Conservation (phyloP, 1,284 basidiomycete genomes). For the Laetiporus sulphureus region DNA sequence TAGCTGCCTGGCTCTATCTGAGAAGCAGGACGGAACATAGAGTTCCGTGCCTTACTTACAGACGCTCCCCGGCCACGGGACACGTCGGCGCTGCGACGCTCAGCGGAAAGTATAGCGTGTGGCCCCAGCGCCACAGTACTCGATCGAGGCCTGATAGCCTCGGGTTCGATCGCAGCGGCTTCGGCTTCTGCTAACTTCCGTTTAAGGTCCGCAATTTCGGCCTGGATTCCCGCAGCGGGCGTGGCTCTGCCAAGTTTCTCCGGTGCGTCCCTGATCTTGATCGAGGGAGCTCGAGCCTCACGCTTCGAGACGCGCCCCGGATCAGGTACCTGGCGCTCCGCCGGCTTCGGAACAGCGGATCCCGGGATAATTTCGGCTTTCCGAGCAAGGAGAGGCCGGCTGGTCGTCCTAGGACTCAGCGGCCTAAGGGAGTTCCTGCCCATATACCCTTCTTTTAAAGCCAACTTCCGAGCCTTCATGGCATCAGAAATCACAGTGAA, state of each 20-base stretch:
- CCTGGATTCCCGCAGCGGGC: no score
- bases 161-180: not conserved
- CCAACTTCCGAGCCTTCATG: not conserved
- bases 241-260: no score
- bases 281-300: no score
- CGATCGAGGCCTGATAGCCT: not conserved
- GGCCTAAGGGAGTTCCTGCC: not conserved
- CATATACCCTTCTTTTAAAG: slow-evolving; percentile 1
- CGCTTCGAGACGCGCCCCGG: no score
- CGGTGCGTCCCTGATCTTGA: no score
- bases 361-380: not conserved
- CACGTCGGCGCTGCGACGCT: not conserved
- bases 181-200: not conserved
- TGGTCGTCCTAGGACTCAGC: not conserved
- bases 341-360: no score
- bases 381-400: not conserved
- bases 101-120: not conserved
- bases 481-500: not conserved
- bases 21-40: not conserved
- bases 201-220: not conserved
- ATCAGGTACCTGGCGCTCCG: no score
- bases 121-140: not conserved
- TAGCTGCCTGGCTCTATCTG: slow-evolving; percentile 4
- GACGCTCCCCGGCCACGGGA: not conserved
- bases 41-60: not conserved